These are phyloP conservation scores for Oldenlandia corymbosa DNA, from an alignment of 257 asterid species.

Conservation along the genomic window DNA sequence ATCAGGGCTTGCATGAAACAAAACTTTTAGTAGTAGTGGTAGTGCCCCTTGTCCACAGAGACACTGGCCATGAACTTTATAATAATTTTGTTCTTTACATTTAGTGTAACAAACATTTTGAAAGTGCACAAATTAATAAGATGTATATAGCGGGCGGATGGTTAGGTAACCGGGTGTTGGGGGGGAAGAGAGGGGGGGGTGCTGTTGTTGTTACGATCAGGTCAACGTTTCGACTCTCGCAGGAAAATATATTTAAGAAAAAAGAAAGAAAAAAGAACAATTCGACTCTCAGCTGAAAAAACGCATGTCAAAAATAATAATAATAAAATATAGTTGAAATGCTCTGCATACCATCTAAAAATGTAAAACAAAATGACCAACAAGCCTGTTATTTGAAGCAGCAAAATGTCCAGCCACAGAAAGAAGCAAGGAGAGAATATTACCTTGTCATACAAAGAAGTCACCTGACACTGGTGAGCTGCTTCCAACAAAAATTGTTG, in stretches of 20 bases:
- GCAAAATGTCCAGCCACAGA: too few relatives aligned
- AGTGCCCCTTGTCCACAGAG: not conserved
- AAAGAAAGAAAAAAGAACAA: not conserved
- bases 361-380: too few relatives aligned
- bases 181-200: too few relatives aligned
- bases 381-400: not conserved
- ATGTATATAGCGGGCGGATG: too few relatives aligned
- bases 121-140: not conserved
- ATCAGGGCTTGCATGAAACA: not conserved
- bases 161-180: too few relatives aligned
- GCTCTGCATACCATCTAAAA: too few relatives aligned
- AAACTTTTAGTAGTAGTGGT: not conserved
- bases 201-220: too few relatives aligned
- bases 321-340: too few relatives aligned
- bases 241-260: not conserved
- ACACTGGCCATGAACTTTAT: too few relatives aligned
- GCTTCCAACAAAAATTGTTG: constrained; percentile 82
- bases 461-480: constrained; percentile 72
- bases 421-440: constrained; percentile 14
- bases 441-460: constrained; percentile 86
- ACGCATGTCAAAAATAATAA: too few relatives aligned
- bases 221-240: too few relatives aligned
- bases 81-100: not conserved
- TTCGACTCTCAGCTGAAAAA: too few relatives aligned
- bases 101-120: not conserved